Percentiles rank a stretch among this genome's conserved stretches.
These are phyloP conservation scores for Boletus edulis DNA, from an alignment of 768 basidiomycete species.

Conservation along the genomic window DNA sequence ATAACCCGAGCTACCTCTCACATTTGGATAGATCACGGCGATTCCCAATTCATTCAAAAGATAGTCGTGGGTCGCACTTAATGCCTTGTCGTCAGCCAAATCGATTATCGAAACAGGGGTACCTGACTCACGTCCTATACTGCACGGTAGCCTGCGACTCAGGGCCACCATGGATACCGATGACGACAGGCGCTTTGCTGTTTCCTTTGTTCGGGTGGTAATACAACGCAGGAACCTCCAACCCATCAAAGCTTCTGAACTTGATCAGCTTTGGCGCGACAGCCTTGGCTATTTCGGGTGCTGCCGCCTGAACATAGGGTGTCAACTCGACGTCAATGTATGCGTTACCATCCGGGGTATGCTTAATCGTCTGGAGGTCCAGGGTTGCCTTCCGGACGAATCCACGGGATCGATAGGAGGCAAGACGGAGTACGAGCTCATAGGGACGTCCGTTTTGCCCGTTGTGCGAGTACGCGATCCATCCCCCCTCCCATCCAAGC, in stretches of 20 bases:
- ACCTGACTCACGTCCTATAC: conserved; percentile 29
- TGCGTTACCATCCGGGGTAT: conserved; percentile 21
- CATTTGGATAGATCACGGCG: conserved; percentile 42
- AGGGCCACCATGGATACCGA: conserved; percentile 42
- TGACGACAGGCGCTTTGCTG: conserved; percentile 31
- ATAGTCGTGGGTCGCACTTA: conserved; percentile 37
- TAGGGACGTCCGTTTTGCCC: conserved; percentile 32
- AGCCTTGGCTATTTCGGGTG: conserved; percentile 25
- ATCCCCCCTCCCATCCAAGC: conserved; percentile 31
- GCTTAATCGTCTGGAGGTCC: conserved; percentile 26
- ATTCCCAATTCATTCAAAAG: conserved; percentile 41
- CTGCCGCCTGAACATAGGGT: conserved; percentile 35
- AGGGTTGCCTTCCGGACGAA: conserved; percentile 28
- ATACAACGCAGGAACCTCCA: conserved; percentile 41
- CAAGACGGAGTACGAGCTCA: conserved; percentile 32
- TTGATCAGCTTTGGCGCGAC: conserved; percentile 33
- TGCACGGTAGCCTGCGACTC: conserved; percentile 35
- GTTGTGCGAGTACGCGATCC: conserved; percentile 31
- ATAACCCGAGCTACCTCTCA: conserved; percentile 42
- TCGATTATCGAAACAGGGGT: neutral
- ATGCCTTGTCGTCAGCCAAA: conserved; percentile 3
- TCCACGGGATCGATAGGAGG: conserved; percentile 31
- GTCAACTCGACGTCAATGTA: conserved; percentile 29
- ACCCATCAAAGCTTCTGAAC: conserved; percentile 41
- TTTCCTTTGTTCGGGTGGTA: conserved; percentile 36